A percentile compares a stretch with the other conserved stretches of the same genome.
phyloP scores from a whole-genome alignment of 2,329 filamentous ascomycete species.

The Rhexocercosporidium sp. region DNA sequence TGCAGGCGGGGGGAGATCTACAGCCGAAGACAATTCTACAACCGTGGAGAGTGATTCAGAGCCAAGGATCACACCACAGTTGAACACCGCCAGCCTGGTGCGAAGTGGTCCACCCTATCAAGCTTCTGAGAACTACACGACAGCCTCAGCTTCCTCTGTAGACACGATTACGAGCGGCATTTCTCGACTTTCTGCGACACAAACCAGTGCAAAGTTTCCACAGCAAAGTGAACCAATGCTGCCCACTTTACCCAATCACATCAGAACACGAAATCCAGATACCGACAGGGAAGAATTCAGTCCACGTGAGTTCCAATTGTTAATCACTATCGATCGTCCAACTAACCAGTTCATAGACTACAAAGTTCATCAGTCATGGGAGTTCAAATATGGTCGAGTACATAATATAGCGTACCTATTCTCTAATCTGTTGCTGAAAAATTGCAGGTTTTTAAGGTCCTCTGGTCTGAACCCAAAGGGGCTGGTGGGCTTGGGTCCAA shows the following conservation, averaged over 20 bases:
- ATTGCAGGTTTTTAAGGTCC: slow-evolving; percentile 20
- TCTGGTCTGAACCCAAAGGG: slow-evolving; percentile 21
- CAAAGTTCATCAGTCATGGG: slow-evolving; percentile 8
- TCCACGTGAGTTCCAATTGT: slow-evolving; percentile 8
- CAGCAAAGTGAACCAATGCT: background rate
- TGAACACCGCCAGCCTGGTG: background rate
- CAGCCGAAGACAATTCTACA: background rate
- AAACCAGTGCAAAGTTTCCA: background rate
- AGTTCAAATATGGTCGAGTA: slow-evolving; percentile 24
- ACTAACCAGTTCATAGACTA: slow-evolving; percentile 19
- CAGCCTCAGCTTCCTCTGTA: background rate
- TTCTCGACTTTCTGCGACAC: background rate
- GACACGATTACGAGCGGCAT: background rate
- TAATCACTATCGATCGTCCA: background rate
- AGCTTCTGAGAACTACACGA: background rate
- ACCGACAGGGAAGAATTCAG: slow-evolving; percentile 16
- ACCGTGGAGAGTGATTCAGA: background rate
- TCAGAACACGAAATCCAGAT: slow-evolving; percentile 17
- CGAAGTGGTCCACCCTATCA: background rate
- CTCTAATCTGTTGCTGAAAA: background rate
- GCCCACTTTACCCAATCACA: background rate
- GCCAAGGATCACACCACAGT: background rate
- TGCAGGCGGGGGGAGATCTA: no score
- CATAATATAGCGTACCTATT: background rate
- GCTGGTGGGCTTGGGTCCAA: background rate